Conservation (phyloP, 1,284 basidiomycete species). For the Phylloboletellus chloephorus region DNA sequence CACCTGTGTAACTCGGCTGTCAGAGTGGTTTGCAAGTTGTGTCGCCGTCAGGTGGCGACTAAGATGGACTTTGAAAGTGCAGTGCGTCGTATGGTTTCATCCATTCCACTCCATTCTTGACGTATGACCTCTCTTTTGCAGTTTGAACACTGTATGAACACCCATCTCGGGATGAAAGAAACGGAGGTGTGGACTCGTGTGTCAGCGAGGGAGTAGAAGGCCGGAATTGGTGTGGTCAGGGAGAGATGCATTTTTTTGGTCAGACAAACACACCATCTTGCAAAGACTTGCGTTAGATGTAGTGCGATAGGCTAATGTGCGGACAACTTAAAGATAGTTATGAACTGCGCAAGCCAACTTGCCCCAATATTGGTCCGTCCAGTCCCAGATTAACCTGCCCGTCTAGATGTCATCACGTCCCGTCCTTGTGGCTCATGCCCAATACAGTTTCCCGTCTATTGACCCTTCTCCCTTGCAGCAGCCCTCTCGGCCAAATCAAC, state of each 20-base stretch:
- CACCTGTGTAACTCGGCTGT: conserved; percentile 9
- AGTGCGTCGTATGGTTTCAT: conserved; percentile 2
- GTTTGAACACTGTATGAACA: conserved; percentile 11
- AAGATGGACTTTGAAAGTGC: conserved; percentile 12
- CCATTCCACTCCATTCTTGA: not conserved
- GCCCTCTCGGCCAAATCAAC: conserved; percentile 83
- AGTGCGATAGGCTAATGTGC: conserved; percentile 6
- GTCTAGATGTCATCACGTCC: conserved; percentile 15
- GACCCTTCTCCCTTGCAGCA: conserved; percentile 50
- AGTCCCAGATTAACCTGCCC: conserved; percentile 10
- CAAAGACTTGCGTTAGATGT: conserved; percentile 7
- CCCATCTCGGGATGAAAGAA: not conserved
- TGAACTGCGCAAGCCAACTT: conserved; percentile 11
- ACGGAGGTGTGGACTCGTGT: conserved; percentile 12
- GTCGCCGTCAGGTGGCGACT: not conserved
- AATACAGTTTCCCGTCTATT: conserved; percentile 9
- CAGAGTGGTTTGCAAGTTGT: conserved; percentile 12
- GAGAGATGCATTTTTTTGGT: too few relatives aligned
- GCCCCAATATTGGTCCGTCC: conserved; percentile 8
- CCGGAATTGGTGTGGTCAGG: too few relatives aligned
- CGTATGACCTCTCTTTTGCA: not conserved
- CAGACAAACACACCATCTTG: conserved; percentile 17
- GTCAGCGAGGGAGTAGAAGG: not conserved
- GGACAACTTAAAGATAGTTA: conserved; percentile 11
- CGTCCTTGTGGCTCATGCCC: not conserved